A percentile compares a stretch with the other conserved stretches of the same genome.
phyloP scores from a whole-genome alignment of 305 asterid genomes.

The Euphrasia arctica region DNA sequence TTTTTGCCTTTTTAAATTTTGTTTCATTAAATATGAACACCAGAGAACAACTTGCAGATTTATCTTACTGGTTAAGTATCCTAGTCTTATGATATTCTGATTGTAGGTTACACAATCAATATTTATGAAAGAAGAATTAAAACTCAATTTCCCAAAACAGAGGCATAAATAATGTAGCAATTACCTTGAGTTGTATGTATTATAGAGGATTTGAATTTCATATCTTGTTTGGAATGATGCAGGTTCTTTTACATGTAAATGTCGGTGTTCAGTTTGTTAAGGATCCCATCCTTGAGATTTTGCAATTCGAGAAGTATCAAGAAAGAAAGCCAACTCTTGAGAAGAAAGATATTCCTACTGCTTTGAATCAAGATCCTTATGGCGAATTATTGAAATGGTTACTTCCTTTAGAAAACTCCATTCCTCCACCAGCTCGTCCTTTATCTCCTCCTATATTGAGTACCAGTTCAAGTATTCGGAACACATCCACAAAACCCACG shows the following conservation, averaged over 20 bases:
- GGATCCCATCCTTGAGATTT: slow-evolving; percentile 93
- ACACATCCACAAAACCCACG: slow-evolving; percentile 58
- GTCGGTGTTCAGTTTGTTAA: slow-evolving; percentile 66
- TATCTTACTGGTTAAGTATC: neutral
- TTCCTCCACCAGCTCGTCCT: slow-evolving; percentile 68
- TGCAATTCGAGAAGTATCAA: slow-evolving; percentile 82
- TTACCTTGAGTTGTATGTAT: slow-evolving; percentile 20
- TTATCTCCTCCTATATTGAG: slow-evolving; percentile 68
- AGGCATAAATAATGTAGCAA: neutral
- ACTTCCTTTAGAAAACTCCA: slow-evolving; percentile 91
- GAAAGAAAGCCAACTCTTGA: slow-evolving; percentile 48
- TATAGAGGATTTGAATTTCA: slow-evolving; percentile 49
- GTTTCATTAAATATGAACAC: slow-evolving; percentile 11
- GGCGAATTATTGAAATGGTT: slow-evolving; percentile 84
- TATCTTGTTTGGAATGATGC: slow-evolving; percentile 94
- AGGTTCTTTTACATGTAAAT: slow-evolving; percentile 96
- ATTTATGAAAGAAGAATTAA: neutral
- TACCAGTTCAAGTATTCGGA: slow-evolving; percentile 66
- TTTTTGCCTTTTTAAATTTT: slow-evolving; percentile 1
- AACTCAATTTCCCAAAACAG: neutral
- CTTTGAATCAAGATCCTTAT: slow-evolving; percentile 65
- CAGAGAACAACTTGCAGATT: neutral
- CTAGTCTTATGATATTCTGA: neutral
- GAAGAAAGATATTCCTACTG: slow-evolving; percentile 39
- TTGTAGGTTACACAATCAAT: neutral